Percentiles rank a stretch among this genome's conserved stretches.
Evolutionary conservation across 2,329 filamentous ascomycete genomes (phyloP).

Genomic region (Akanthomyces uredinophilus): DNA sequence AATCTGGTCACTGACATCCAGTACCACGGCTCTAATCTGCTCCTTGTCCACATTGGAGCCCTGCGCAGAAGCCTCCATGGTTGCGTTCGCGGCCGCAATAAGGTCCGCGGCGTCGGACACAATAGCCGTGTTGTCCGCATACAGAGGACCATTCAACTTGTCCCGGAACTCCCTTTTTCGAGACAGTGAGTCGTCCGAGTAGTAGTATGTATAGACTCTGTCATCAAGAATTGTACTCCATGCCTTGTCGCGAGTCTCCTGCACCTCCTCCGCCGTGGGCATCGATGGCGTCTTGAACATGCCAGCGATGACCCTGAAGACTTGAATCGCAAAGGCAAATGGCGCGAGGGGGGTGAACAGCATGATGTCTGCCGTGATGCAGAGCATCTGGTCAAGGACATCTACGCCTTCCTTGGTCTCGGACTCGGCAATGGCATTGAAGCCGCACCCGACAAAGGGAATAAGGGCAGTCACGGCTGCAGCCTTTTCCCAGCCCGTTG

Average conservation of each 20-base stretch:
- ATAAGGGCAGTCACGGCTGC: neutral
- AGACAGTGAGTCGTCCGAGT: neutral
- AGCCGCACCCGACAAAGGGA: neutral
- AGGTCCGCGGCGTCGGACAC: neutral
- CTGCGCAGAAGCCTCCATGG: neutral
- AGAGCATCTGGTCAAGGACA: neutral
- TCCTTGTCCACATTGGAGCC: neutral
- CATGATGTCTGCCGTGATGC: neutral
- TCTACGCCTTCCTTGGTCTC: neutral
- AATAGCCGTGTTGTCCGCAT: neutral
- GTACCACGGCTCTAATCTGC: neutral
- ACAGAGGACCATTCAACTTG: neutral
- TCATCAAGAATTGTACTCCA: neutral
- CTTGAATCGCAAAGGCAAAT: neutral
- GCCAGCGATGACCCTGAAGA: neutral
- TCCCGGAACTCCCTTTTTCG: neutral
- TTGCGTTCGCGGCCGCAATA: neutral
- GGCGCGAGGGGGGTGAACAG: neutral
- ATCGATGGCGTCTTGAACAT: neutral
- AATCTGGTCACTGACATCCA: neutral
- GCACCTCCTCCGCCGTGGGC: neutral
- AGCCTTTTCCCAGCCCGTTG: neutral
- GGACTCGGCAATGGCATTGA: conserved; percentile 1
- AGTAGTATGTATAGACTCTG: neutral
- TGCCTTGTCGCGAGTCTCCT: neutral